Evolutionary conservation across 139 green algal species (phyloP).

Genomic region (Monoraphidium neglectum): DNA sequence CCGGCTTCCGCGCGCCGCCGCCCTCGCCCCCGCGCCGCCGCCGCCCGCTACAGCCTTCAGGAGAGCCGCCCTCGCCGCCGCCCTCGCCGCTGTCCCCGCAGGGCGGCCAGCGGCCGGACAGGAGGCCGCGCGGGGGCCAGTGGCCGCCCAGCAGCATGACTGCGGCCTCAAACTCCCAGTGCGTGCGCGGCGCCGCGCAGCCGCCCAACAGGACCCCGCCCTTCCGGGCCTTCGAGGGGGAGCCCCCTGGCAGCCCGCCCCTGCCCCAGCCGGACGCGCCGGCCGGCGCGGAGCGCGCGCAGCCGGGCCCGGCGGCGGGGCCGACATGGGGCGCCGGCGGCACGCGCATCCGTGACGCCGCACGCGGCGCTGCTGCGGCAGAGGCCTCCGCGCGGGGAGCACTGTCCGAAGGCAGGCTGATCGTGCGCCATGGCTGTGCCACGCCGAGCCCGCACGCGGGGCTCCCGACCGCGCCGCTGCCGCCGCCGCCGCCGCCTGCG

Average conservation of each 20-base stretch:
- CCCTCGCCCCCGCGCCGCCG: not conserved
- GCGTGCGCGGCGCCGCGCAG: constrained; percentile 35
- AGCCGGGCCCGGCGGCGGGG: not conserved
- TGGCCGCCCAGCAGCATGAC: constrained; percentile 75
- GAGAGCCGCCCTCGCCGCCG: not conserved
- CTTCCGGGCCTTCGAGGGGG: constrained; percentile 41
- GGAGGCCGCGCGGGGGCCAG: constrained; percentile 77
- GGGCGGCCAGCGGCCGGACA: constrained; percentile 76
- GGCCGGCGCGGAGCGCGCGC: too few species aligned
- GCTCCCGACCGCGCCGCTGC: too few species aligned
- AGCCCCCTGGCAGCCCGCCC: constrained; percentile 25
- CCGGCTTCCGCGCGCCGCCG: not conserved
- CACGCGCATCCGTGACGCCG: not conserved
- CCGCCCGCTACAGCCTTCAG: not conserved
- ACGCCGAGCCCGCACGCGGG: too few species aligned
- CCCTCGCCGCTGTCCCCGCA: not conserved
- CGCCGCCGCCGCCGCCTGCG: too few species aligned
- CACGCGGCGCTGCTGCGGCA: not conserved
- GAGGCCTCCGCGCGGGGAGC: not conserved
- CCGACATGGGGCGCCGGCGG: not conserved
- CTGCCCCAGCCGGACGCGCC: too few species aligned
- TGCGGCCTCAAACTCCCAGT: constrained; percentile 63
- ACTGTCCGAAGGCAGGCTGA: not conserved
- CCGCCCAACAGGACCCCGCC: constrained; percentile 34
- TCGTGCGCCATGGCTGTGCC: too few species aligned